Base-by-base conservation (phyloP, 306 rosid genomes). In the Begonia peltatifolia region DNA sequence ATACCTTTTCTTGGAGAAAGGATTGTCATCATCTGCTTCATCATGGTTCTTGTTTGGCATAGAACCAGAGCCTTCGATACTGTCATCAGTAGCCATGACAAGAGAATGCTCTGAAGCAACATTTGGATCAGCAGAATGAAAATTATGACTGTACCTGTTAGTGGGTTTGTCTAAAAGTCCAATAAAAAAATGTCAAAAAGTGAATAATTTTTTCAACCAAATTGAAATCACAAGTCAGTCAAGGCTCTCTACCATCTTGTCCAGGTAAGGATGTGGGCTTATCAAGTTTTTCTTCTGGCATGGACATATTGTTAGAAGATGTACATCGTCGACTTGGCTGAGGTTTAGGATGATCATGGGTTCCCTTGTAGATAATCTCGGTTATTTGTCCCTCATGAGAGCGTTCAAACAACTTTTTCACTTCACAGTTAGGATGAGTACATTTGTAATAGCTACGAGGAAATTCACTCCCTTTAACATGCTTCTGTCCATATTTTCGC, bases 361-460 rank as follows among this genome's bases (percentile, higher is more conserved):
- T 76, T 56, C 99, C 99, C 70, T 86, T 90, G 77, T 90, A 90
- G 70, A 90, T 66, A 61, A 90, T 86, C 81, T 90, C 99, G 12
- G 84, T 79, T 68, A 90, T 86, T 67, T 83, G 99, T 54, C 99
- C 99, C 16, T 90, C 95, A 64, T 83, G 81, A 60, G 92, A 76
- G 55, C 95, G 92, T 76, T 90, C 95, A 54, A 90, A 90, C 22
- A 90, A 80, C 65, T 90, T 90, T 67, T 90, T 90, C 76, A 90
- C 99, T 79, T 90, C 99, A 73, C 99, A 90, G 71, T 78, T 80
- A 25, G 99, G 97, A 68, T 90, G 92, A 12, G 95, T 90, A 53
- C 97, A 90, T 69, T 90, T 90, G 79, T 90, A 90, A 73, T 90
- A 90, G 78, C 97, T 90, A 66, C 97, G 94, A 0, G 97, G 97